phyloP scores from a whole-genome alignment of 306 rosid genomes.

The Canavalia gladiata region DNA sequence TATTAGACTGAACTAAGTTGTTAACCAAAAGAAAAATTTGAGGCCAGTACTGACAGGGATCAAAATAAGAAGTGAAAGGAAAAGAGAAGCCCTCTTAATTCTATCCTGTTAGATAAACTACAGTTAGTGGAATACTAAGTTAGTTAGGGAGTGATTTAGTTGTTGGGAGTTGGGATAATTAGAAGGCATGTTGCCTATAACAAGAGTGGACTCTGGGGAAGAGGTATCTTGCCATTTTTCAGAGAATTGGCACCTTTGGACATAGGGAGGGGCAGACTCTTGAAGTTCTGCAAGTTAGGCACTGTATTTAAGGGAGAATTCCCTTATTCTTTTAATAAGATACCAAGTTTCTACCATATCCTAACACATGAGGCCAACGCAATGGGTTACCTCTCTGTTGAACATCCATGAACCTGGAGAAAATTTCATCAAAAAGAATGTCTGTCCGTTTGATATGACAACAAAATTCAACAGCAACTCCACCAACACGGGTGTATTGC shows the following conservation, averaged over 20 bases:
- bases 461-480: conserved; percentile 99
- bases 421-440: conserved; percentile 94
- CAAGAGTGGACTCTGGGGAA: no score
- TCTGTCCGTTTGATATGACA: conserved; percentile 94
- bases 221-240: no score
- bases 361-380: conserved; percentile 37
- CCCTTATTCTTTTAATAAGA: no score
- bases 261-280: no score
- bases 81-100: conserved; percentile 41
- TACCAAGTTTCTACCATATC: not conserved
- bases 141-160: no score
- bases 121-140: no score
- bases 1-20: conserved; percentile 11
- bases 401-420: conserved; percentile 77
- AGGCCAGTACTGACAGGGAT: conserved; percentile 5
- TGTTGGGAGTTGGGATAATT: no score
- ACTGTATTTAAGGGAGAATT: no score
- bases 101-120: no score
- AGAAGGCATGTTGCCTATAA: no score
- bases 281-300: no score
- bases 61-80: conserved; percentile 30
- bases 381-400: conserved; percentile 81
- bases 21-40: conserved; percentile 27
- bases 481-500: conserved; percentile 95
- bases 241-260: no score